phyloP scores from a whole-genome alignment of 495 filamentous ascomycete genomes.

The Trichoderma asperelloides region DNA sequence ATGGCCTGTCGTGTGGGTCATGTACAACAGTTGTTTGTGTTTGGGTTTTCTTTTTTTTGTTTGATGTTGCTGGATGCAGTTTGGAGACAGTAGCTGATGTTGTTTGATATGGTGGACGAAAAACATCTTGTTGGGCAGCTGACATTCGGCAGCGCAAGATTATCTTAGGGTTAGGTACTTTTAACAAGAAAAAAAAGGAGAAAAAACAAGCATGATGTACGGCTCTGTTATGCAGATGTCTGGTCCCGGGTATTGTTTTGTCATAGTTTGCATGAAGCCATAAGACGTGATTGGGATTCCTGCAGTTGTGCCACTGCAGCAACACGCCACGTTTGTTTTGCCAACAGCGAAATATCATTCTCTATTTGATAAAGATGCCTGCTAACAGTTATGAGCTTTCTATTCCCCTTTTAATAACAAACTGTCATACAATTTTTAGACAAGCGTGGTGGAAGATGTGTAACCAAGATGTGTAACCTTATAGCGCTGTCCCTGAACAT shows the following conservation, averaged over 20 bases:
- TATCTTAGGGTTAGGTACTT: not conserved
- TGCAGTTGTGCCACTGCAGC: too few relatives aligned
- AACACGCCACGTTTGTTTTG: too few relatives aligned
- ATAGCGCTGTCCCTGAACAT: too few relatives aligned
- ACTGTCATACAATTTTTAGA: too few relatives aligned
- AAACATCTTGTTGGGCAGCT: not conserved
- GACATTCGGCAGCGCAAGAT: not conserved
- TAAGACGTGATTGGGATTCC: not conserved
- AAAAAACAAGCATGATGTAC: not conserved
- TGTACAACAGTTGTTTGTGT: constrained; percentile 1
- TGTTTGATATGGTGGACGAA: not conserved
- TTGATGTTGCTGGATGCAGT: not conserved
- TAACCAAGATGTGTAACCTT: too few relatives aligned
- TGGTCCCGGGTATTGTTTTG: too few relatives aligned
- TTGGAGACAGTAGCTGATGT: not conserved
- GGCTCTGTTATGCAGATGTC: not conserved
- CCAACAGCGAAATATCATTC: too few relatives aligned
- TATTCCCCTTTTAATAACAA: too few relatives aligned
- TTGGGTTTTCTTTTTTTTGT: not conserved
- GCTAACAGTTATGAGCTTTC: too few relatives aligned
- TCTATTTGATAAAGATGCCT: too few relatives aligned
- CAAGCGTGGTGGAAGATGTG: too few relatives aligned
- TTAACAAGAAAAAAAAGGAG: not conserved
- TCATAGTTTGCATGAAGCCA: not conserved
- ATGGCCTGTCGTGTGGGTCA: not conserved